Evolutionary conservation across 2,329 filamentous ascomycete genomes (phyloP).

Genomic region (Seiridium cupressi): DNA sequence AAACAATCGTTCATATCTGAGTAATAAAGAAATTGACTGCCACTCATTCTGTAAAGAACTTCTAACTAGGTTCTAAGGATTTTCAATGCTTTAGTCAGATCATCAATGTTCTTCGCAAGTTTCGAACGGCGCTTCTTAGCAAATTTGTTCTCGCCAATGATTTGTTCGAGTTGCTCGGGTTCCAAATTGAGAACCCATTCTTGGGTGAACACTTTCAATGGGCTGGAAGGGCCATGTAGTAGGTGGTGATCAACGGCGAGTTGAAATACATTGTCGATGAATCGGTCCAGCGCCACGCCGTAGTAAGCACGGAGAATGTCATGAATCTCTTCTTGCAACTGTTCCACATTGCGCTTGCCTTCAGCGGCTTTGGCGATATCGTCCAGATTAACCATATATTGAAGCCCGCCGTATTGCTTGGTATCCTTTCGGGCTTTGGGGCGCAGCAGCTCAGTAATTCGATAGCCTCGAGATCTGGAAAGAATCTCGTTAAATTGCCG

Average conservation of each 20-base stretch:
- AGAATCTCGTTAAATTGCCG: constrained; percentile 16
- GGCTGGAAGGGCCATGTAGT: constrained; percentile 21
- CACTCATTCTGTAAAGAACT: background rate
- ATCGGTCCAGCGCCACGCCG: constrained; percentile 26
- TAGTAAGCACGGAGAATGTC: constrained; percentile 33
- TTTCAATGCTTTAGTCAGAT: constrained; percentile 20
- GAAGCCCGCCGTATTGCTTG: background rate
- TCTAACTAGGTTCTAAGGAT: constrained; percentile 16
- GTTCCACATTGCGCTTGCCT: constrained; percentile 18
- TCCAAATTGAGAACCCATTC: constrained; percentile 27
- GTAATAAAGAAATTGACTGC: background rate
- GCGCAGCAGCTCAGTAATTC: background rate
- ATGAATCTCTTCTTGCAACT: constrained; percentile 24
- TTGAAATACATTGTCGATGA: constrained; percentile 33
- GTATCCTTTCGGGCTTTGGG: constrained; percentile 12
- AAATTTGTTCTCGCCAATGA: constrained; percentile 23
- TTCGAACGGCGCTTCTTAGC: constrained; percentile 16
- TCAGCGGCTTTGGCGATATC: constrained; percentile 9
- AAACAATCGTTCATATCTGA: background rate
- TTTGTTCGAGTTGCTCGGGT: constrained; percentile 18
- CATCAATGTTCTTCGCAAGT: constrained; percentile 20
- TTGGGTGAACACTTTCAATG: constrained; percentile 26
- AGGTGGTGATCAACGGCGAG: constrained; percentile 27
- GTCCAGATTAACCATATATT: background rate
- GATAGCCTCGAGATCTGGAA: background rate